Evolutionary conservation across 2,329 filamentous ascomycete genomes (phyloP), one percentile per base, ranked within the genome.

Genomic region (Pleurostoma richardsiae): DNA sequence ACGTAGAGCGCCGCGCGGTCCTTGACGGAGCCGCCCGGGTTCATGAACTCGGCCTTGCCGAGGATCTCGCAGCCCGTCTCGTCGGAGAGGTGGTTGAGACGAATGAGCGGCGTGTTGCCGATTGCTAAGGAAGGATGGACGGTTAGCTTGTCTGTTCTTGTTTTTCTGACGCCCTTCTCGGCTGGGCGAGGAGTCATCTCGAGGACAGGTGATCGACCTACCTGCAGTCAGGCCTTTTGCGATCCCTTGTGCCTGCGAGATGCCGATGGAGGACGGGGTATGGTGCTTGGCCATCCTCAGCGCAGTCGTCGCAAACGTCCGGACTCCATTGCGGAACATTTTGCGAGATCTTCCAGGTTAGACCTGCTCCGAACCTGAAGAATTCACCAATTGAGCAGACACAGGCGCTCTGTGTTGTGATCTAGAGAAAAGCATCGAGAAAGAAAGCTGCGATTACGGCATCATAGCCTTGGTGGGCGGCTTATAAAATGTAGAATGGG

Each of bases 11-110:
- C 94, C 3, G 94, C 94, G 53, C 94, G 88, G 71, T 99, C 94
- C 73, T 99, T 99, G 65, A 99, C 86, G 46, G 86, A 91, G 49
- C 94, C 94, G 56, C 94, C 94, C 2, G 94, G 94, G 75, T 99
- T 99, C 77, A 95, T 94, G 73, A 99, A 99, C 67, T 99, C 94
- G 59, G 94, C 91, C 69, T 99, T 99, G 61, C 92, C 94, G 39
- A 97, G 83, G 49, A 99, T 76, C 58, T 95, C 88, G 77, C 94
- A 97, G 54, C 91, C 90, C 1, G 94, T 97, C 62, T 95, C 80
- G 50, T 89, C 83, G 39, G 92, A 97, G 56, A 97, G 83, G 51
- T 77, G 82, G 69, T 95, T 92, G 43, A 99, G 77, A 42, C 88
- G 85, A 66, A 99, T 95, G 45, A 99, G 80, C 1, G 94, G 92